Evolutionary conservation across 2,329 filamentous ascomycete species (phyloP).

Genomic region (Colletotrichum chrysophilum): DNA sequence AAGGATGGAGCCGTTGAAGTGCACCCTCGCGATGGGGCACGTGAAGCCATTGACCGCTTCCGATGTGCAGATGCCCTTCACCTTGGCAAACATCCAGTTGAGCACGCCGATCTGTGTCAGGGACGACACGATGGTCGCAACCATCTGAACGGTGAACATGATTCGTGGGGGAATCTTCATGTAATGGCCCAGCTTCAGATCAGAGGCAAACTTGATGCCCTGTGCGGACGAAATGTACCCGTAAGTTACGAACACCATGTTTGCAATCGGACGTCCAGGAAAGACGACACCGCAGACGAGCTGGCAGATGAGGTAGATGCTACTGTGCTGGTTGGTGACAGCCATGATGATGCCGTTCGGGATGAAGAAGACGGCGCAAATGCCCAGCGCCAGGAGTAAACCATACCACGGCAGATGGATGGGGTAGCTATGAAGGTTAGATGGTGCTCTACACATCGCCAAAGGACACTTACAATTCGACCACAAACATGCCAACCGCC

Average conservation of each 20-base stretch:
- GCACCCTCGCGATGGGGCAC: constrained; percentile 84
- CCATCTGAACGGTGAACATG: constrained; percentile 79
- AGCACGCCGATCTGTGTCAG: constrained; percentile 83
- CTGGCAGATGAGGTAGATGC: constrained; percentile 86
- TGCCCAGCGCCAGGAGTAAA: constrained; percentile 76
- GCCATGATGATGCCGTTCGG: constrained; percentile 94
- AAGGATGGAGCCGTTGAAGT: constrained; percentile 89
- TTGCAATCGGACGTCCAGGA: constrained; percentile 84
- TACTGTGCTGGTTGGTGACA: constrained; percentile 88
- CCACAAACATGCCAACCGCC: constrained; percentile 80
- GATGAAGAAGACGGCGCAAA: constrained; percentile 84
- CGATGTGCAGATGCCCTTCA: constrained; percentile 78
- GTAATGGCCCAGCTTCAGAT: constrained; percentile 87
- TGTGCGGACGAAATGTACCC: constrained; percentile 89
- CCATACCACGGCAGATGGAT: constrained; percentile 89
- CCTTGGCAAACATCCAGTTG: constrained; percentile 88
- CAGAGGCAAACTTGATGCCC: constrained; percentile 86
- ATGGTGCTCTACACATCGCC: not conserved
- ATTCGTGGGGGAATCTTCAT: constrained; percentile 87
- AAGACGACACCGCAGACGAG: constrained; percentile 83
- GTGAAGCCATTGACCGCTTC: constrained; percentile 87
- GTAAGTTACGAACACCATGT: constrained; percentile 94
- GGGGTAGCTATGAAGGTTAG: constrained; percentile 64
- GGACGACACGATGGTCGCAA: constrained; percentile 76
- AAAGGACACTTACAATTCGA: constrained; percentile 71